A percentile compares a stretch with the other conserved stretches of the same genome.
phyloP scores from a whole-genome alignment of 345 rosid species.

The Angophora floribunda region DNA sequence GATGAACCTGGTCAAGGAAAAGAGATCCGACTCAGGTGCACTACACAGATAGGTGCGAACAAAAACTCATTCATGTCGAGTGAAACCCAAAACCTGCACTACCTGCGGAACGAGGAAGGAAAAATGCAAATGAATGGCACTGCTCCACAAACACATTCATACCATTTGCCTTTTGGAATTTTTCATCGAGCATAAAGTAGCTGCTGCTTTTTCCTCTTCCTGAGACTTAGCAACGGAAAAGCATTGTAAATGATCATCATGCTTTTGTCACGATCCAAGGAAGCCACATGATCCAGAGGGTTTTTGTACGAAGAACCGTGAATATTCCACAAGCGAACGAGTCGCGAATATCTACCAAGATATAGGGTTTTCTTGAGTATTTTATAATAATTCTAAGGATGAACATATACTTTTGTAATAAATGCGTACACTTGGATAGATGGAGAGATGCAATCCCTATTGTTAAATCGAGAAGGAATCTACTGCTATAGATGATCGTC shows the following conservation, averaged over 20 bases:
- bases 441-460: not conserved
- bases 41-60: not conserved
- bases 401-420: not conserved
- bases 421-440: not conserved
- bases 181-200: slow-evolving; percentile 5
- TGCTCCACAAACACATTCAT: slow-evolving; percentile 5
- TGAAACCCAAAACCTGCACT: not conserved
- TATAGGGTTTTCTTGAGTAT: too few relatives aligned
- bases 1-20: not conserved
- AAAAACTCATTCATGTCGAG: not conserved
- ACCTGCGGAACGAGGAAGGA: too few relatives aligned
- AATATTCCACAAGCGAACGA: not conserved
- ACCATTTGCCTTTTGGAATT: slow-evolving; percentile 19
- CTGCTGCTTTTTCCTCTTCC: slow-evolving; percentile 32
- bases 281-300: not conserved
- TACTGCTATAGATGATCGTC: too few relatives aligned
- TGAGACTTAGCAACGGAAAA: slow-evolving; percentile 3
- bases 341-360: not conserved
- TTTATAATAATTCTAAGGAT: too few relatives aligned
- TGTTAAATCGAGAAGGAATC: not conserved
- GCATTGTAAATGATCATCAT: not conserved
- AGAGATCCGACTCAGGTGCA: not conserved
- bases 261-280: not conserved
- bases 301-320: not conserved
- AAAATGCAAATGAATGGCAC: not conserved